A percentile compares a stretch with the other conserved stretches of the same genome.
phyloP scores from a whole-genome alignment of 2,329 filamentous ascomycete genomes.

The Paecilomyces sp. region DNA sequence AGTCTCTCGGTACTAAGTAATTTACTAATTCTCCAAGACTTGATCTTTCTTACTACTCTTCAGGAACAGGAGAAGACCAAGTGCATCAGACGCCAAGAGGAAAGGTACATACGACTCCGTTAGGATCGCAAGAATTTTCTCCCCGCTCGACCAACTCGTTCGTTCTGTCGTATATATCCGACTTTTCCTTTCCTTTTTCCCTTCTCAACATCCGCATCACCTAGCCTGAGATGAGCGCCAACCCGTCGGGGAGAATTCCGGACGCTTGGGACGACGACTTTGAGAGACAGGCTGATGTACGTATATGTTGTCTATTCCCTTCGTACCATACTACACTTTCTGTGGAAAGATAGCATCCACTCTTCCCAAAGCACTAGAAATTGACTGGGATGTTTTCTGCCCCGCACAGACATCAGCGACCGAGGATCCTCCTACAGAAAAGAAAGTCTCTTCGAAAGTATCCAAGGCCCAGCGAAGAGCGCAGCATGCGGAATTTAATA shows the following conservation, averaged over 20 bases:
- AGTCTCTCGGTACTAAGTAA: background rate
- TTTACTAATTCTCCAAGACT: background rate
- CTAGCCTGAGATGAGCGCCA: slow-evolving; percentile 30
- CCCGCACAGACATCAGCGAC: background rate
- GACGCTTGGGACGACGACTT: slow-evolving; percentile 92
- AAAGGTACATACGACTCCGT: background rate
- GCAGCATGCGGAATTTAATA: slow-evolving; percentile 75
- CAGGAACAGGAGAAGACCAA: background rate
- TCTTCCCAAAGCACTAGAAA: background rate
- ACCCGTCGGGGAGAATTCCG: slow-evolving; percentile 48
- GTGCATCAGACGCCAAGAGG: background rate
- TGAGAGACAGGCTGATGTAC: slow-evolving; percentile 69
- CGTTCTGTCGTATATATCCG: background rate
- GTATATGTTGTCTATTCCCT: slow-evolving; percentile 6
- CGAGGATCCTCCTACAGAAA: slow-evolving; percentile 27
- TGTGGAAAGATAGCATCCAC: background rate
- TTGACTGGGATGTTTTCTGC: background rate
- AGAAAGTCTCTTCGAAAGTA: slow-evolving; percentile 46
- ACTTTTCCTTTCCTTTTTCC: background rate
- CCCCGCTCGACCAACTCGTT: background rate
- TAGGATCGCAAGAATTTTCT: background rate
- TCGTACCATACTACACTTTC: background rate
- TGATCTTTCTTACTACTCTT: background rate
- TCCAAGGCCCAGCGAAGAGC: slow-evolving; percentile 71
- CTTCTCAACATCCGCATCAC: slow-evolving; percentile 1